A percentile compares a stretch with the other conserved stretches of the same genome.
These are phyloP conservation scores for Litchi chinensis DNA, from an alignment of 345 rosid species.

Conservation along the genomic window DNA sequence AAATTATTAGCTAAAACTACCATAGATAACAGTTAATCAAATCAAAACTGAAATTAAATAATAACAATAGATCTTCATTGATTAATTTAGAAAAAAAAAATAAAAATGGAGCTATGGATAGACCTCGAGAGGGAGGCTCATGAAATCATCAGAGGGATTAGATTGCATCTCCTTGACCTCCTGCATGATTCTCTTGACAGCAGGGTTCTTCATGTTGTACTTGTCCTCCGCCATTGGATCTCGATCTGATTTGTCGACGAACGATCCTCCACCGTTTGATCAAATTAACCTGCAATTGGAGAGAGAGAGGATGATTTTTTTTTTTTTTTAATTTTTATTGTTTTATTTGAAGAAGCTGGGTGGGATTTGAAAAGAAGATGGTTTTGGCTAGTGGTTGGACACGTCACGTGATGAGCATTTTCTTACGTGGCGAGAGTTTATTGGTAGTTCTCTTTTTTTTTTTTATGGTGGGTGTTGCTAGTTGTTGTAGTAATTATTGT, in stretches of 20 bases:
- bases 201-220: slow-evolving; percentile 89
- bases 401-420: slow-evolving; percentile 14
- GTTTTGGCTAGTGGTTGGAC: slow-evolving; percentile 9
- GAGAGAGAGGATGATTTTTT: neutral
- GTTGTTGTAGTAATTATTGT: neutral
- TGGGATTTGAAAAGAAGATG: neutral
- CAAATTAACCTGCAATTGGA: neutral
- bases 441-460: slow-evolving; percentile 20
- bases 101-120: neutral
- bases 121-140: slow-evolving; percentile 98
- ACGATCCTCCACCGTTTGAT: slow-evolving; percentile 16
- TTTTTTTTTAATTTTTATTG: too few species aligned
- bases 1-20: neutral
- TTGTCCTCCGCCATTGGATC: slow-evolving; percentile 75
- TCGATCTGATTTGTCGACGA: slow-evolving; percentile 14
- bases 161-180: slow-evolving; percentile 99
- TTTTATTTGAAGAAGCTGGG: slow-evolving; percentile 7
- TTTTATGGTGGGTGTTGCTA: neutral
- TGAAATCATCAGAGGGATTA: slow-evolving; percentile 96
- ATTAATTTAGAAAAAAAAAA: neutral
- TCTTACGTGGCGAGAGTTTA: slow-evolving; percentile 30
- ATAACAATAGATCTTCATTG: neutral
- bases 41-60: slow-evolving; percentile 1
- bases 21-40: neutral
- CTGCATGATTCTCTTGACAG: slow-evolving; percentile 95